These are phyloP conservation scores for Oryza meyeriana DNA, from an alignment of 176 grass and related monocot genomes.

Conservation along the genomic window DNA sequence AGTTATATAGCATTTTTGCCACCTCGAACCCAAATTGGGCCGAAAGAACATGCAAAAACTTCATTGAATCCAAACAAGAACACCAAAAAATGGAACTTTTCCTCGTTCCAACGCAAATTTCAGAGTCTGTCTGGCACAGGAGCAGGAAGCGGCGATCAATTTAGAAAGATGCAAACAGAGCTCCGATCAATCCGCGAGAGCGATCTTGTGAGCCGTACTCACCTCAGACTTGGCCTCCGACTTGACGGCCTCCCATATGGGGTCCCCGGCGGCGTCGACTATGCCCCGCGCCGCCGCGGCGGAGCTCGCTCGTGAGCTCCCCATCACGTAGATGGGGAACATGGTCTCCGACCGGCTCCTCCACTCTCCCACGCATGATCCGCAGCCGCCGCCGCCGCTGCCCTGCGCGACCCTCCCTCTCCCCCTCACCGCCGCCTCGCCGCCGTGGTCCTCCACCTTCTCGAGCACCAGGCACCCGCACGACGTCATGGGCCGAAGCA, in stretches of 20 bases:
- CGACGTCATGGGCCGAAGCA: constrained; percentile 41
- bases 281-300: constrained; percentile 43
- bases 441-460: constrained; percentile 44
- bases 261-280: constrained; percentile 62
- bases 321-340: constrained; percentile 94
- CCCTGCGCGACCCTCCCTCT: constrained; percentile 17
- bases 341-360: constrained; percentile 65
- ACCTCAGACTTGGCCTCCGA: constrained; percentile 86
- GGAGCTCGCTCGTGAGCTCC: constrained; percentile 45
- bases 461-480: constrained; percentile 75
- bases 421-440: constrained; percentile 39
- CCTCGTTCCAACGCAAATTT: background rate
- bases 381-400: background rate
- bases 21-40: background rate
- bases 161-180: background rate
- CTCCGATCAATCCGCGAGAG: background rate
- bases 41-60: background rate
- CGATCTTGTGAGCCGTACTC: background rate
- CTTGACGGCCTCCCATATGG: constrained; percentile 87
- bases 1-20: background rate
- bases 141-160: background rate
- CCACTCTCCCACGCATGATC: constrained; percentile 34
- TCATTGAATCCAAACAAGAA: background rate
- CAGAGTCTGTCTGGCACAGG: background rate
- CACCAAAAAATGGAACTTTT: background rate